Percentiles rank a stretch among this genome's conserved stretches.
These are phyloP conservation scores for Candida gorgasii DNA, from an alignment of 805 yeast genomes.

Conservation along the genomic window DNA sequence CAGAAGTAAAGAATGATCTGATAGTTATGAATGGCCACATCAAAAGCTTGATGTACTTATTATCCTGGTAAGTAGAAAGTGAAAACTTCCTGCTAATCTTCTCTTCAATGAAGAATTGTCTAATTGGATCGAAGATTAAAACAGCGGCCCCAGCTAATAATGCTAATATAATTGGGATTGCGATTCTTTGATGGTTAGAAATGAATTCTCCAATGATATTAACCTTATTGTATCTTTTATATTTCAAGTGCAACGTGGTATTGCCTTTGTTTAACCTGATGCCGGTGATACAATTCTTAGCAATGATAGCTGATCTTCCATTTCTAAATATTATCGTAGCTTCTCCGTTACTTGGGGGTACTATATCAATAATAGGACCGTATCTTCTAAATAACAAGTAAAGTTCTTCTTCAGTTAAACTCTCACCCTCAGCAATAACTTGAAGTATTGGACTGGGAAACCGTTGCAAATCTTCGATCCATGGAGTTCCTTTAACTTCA, in stretches of 20 bases:
- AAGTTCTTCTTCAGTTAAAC: conserved; percentile 75
- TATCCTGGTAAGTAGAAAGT: conserved; percentile 46
- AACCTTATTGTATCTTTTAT: conserved; percentile 55
- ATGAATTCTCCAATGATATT: conserved; percentile 59
- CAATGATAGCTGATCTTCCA: conserved; percentile 72
- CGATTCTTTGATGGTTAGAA: conserved; percentile 74
- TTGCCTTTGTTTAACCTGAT: conserved; percentile 57
- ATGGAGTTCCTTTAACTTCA: conserved; percentile 88
- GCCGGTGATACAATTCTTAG: conserved; percentile 90
- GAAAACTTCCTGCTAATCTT: conserved; percentile 66
- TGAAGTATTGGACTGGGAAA: conserved; percentile 64
- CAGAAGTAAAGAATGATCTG: conserved; percentile 25
- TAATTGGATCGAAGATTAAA: conserved; percentile 86
- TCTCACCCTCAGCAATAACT: conserved; percentile 74
- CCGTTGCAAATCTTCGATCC: conserved; percentile 92
- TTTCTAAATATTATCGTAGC: conserved; percentile 53
- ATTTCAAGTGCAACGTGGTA: conserved; percentile 67
- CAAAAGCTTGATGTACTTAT: conserved; percentile 27
- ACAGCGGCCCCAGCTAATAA: conserved; percentile 80
- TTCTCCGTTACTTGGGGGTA: conserved; percentile 36
- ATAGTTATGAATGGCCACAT: conserved; percentile 29
- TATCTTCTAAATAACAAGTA: conserved; percentile 84
- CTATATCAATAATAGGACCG: conserved; percentile 77
- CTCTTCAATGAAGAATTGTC: conserved; percentile 74
- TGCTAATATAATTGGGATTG: conserved; percentile 79